Conservation (phyloP, 371 early-diverging fungal species). For the Mortierella sp. region DNA sequence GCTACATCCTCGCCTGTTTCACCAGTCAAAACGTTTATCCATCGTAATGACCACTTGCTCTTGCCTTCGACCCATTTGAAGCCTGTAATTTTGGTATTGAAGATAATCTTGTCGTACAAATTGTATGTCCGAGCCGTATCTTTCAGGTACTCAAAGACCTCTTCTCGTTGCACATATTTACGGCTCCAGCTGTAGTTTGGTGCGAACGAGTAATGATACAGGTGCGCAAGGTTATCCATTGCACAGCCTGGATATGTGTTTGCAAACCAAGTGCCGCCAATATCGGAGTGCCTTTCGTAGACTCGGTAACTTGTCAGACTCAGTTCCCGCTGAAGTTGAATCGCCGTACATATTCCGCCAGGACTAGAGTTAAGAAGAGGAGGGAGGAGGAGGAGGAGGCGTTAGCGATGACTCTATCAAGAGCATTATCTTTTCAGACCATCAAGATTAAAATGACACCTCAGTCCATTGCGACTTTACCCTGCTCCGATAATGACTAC, state of each 20-base stretch:
- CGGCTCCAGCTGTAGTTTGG: not conserved
- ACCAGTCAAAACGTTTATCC: not conserved
- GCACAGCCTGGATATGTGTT: not conserved
- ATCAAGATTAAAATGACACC: not conserved
- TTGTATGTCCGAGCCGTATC: not conserved
- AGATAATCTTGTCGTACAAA: not conserved
- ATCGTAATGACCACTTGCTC: not conserved
- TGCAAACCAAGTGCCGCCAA: not conserved
- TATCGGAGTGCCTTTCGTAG: not conserved
- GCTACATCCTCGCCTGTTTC: not conserved
- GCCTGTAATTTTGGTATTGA: not conserved
- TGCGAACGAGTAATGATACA: not conserved
- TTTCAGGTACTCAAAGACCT: not conserved
- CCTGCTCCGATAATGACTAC: conserved; percentile 6
- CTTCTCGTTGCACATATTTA: not conserved
- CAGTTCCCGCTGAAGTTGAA: not conserved
- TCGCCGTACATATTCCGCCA: not conserved
- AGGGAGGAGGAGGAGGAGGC: not conserved
- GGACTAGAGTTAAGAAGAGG: not conserved
- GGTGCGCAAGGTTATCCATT: not conserved
- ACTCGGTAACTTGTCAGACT: not conserved
- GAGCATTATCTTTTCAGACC: no score
- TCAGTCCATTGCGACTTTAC: not conserved
- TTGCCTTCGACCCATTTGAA: not conserved
- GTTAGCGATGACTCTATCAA: not conserved